Percentiles rank a stretch among this genome's conserved stretches.
phyloP scores from a whole-genome alignment of 352 stramenopile species.

The Blastocystis sp. region DNA sequence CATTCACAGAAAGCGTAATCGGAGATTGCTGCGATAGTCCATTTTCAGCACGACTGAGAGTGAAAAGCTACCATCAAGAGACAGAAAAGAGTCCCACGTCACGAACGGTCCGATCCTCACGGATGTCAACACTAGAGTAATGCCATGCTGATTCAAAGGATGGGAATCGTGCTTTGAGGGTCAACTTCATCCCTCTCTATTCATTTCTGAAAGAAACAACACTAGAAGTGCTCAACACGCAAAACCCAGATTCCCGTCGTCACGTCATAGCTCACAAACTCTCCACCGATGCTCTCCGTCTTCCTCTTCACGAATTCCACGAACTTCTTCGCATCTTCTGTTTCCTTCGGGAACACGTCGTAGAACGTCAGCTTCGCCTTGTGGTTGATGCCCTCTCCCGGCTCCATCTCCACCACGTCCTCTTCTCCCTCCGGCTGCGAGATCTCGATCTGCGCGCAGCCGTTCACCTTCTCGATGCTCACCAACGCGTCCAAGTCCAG shows the following conservation, averaged over 20 bases:
- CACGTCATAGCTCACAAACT: conserved; percentile 42
- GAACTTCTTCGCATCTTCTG: neutral
- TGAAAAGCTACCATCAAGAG: conserved; percentile 26
- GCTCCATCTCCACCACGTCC: too few relatives aligned
- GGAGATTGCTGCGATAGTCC: conserved; percentile 4
- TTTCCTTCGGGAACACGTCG: neutral
- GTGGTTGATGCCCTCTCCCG: neutral
- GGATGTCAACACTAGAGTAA: conserved; percentile 14
- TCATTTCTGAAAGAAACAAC: neutral
- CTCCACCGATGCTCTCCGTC: neutral
- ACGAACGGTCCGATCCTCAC: neutral
- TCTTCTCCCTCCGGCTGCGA: neutral
- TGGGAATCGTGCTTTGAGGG: conserved; percentile 33
- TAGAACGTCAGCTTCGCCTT: conserved; percentile 38
- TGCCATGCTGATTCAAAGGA: conserved; percentile 2
- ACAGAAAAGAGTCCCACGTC: conserved; percentile 1
- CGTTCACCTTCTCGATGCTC: neutral
- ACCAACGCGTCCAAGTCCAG: neutral
- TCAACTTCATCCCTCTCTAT: conserved; percentile 9
- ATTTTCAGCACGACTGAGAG: conserved; percentile 13
- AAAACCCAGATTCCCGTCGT: conserved; percentile 23
- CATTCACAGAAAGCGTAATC: conserved; percentile 7
- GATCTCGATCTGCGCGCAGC: too few relatives aligned
- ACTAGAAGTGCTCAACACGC: conserved; percentile 54
- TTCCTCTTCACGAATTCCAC: conserved; percentile 14